Evolutionary conservation across 306 rosid genomes (phyloP).

Genomic region (Quercus gilva): DNA sequence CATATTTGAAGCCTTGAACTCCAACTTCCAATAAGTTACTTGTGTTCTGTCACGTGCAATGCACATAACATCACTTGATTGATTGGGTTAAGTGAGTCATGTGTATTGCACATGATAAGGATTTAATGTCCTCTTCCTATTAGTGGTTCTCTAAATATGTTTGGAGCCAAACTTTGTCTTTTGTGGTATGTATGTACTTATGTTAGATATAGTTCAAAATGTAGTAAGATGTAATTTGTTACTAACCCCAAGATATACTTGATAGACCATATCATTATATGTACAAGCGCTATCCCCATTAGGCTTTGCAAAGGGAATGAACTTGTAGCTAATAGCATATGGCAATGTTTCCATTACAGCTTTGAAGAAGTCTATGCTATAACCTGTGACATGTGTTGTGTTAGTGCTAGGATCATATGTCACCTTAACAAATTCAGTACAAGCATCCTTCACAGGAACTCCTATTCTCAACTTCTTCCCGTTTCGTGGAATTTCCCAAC

Average conservation of each 20-base stretch:
- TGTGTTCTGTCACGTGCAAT: no score
- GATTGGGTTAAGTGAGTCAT: no score
- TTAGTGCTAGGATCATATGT: conserved; percentile 2
- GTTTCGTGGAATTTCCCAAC: conserved; percentile 36
- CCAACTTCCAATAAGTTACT: no score
- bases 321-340: conserved; percentile 19
- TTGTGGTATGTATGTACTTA: no score
- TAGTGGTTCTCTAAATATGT: no score
- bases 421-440: conserved; percentile 26
- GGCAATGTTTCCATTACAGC: conserved; percentile 24
- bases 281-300: conserved; percentile 10
- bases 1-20: no score
- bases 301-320: conserved; percentile 24
- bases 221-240: no score
- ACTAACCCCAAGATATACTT: conserved; percentile 32
- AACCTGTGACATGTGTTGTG: conserved; percentile 6
- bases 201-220: no score
- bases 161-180: no score
- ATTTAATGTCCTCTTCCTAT: no score
- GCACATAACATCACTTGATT: no score
- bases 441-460: conserved; percentile 31
- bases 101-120: no score
- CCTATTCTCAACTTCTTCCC: conserved; percentile 31
- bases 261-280: conserved; percentile 29
- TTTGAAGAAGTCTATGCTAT: conserved; percentile 33